These are phyloP conservation scores for Moniliophthora roreri DNA, from an alignment of 1,284 basidiomycete genomes.

Conservation along the genomic window DNA sequence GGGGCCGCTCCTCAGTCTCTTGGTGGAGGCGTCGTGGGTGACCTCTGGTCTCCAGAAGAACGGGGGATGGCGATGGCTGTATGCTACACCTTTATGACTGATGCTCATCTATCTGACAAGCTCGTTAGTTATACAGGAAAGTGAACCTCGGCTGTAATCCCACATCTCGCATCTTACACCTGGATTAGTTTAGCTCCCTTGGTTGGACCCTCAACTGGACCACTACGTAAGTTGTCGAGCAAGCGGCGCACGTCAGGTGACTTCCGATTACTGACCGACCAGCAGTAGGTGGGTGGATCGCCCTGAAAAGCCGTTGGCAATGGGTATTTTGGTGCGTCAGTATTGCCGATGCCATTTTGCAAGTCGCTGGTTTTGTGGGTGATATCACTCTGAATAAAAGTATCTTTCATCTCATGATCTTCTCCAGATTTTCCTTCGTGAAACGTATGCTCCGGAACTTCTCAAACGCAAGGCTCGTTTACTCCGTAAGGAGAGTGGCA, in stretches of 20 bases:
- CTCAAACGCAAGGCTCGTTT: slow-evolving; percentile 25
- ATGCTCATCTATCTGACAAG: too few relatives aligned
- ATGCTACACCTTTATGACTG: too few relatives aligned
- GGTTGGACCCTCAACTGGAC: slow-evolving; percentile 24
- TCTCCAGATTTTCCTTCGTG: slow-evolving; percentile 26
- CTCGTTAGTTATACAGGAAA: too few relatives aligned
- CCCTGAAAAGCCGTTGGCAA: slow-evolving; percentile 26
- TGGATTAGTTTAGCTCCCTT: slow-evolving; percentile 21
- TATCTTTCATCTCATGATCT: slow-evolving; percentile 7
- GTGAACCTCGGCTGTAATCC: too few relatives aligned
- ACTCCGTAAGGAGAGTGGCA: slow-evolving; percentile 24
- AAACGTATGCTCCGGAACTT: slow-evolving; percentile 31
- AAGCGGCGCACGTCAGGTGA: too few relatives aligned
- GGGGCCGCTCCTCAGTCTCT: slow-evolving; percentile 31
- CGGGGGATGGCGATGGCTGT: slow-evolving; percentile 31
- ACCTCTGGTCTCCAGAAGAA: slow-evolving; percentile 33
- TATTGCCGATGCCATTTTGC: slow-evolving; percentile 29
- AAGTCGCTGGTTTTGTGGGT: slow-evolving; percentile 30
- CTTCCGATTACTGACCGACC: too few relatives aligned
- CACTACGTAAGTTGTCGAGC: too few relatives aligned
- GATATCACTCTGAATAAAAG: neutral
- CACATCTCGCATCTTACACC: too few relatives aligned
- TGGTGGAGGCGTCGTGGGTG: slow-evolving; percentile 29
- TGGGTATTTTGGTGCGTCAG: slow-evolving; percentile 33
- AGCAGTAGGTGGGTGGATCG: slow-evolving; percentile 32